These are phyloP conservation scores for Cynara cardunculus DNA, from an alignment of 129 eudicot genomes.

Conservation along the genomic window DNA sequence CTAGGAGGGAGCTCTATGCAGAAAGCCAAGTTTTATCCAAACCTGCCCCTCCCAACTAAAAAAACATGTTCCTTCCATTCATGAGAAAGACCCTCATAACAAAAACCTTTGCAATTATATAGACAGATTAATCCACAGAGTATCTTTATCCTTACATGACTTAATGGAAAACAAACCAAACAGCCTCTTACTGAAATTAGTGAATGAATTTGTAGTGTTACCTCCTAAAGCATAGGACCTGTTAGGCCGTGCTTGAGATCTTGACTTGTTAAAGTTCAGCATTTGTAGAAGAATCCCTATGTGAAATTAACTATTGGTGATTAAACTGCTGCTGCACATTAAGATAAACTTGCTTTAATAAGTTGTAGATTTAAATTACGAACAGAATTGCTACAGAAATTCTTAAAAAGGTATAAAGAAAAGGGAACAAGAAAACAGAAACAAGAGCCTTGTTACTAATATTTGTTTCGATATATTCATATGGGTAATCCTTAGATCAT, in stretches of 20 bases:
- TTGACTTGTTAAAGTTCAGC: slow-evolving; percentile 54
- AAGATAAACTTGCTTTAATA: slow-evolving; percentile 8
- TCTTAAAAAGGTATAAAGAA: neutral
- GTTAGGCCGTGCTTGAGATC: slow-evolving; percentile 53
- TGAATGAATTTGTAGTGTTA: slow-evolving; percentile 13
- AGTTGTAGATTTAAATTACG: neutral
- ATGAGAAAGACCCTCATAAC: no score
- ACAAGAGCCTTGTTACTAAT: neutral
- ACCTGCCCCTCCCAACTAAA: no score
- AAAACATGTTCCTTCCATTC: no score
- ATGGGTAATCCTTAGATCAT: slow-evolving; percentile 19
- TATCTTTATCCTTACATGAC: no score
- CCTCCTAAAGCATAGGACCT: slow-evolving; percentile 76
- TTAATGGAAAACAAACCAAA: no score
- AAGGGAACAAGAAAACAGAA: neutral
- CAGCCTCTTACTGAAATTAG: neutral
- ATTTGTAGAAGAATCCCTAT: slow-evolving; percentile 34
- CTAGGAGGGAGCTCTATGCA: no score
- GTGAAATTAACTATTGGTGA: slow-evolving; percentile 23
- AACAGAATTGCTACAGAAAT: neutral
- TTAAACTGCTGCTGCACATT: slow-evolving; percentile 19
- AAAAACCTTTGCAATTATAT: no score
- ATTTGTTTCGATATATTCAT: neutral
- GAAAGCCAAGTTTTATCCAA: no score
- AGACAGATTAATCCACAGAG: no score